These are phyloP conservation scores for Prototheca stagnorum DNA, from an alignment of 163 green algal genomes.

Conservation along the genomic window DNA sequence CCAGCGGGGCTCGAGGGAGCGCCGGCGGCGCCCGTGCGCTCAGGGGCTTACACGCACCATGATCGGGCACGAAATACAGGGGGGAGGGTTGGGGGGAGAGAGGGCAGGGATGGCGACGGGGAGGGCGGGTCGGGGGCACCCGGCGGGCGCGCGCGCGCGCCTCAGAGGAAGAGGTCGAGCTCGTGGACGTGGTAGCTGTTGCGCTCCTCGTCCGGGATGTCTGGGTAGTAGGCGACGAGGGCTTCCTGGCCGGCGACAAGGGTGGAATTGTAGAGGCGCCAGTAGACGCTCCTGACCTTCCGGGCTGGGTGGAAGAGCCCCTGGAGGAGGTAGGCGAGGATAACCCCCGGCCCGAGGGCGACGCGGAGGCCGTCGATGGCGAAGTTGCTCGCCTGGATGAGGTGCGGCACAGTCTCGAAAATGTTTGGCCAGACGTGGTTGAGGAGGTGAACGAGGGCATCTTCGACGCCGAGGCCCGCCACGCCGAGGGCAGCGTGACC, in stretches of 20 bases:
- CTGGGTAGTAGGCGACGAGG: constrained; percentile 72
- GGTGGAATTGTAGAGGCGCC: constrained; percentile 95
- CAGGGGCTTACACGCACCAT: no score
- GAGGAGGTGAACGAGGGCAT: constrained; percentile 87
- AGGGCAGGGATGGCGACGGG: no score
- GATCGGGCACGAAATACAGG: no score
- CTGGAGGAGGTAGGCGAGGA: constrained; percentile 83
- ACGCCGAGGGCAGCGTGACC: constrained; percentile 82
- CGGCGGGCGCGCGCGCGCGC: no score
- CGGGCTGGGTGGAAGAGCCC: constrained; percentile 88
- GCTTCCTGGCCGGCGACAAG: constrained; percentile 88
- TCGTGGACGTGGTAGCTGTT: constrained; percentile 82
- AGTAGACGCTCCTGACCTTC: constrained; percentile 85
- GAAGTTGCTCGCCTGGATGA: constrained; percentile 77
- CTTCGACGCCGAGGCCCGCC: constrained; percentile 87
- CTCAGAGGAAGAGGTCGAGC: constrained; percentile 81
- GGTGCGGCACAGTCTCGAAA: constrained; percentile 87
- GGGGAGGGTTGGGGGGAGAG: no score
- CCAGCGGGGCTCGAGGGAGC: no score
- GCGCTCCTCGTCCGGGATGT: constrained; percentile 63
- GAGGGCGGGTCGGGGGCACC: not conserved
- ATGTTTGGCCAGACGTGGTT: constrained; percentile 99
- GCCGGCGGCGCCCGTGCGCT: no score
- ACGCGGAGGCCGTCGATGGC: constrained; percentile 84
- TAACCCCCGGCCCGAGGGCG: constrained; percentile 59